Base-by-base conservation (phyloP, 2,329 filamentous ascomycete species). In the Pezicula neosporulosa region DNA sequence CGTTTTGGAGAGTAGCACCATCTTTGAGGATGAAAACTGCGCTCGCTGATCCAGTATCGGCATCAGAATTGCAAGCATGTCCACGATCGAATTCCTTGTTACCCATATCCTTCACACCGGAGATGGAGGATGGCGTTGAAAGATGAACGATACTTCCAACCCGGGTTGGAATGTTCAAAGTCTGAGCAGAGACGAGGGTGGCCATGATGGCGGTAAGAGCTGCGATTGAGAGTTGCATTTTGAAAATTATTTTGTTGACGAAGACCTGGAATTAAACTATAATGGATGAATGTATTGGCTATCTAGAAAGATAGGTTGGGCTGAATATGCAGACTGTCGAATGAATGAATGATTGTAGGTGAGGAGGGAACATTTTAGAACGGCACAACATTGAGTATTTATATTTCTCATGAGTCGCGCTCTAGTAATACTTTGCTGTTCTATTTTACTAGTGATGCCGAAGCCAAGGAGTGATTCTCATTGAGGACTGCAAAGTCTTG, bases 11-110 rank as follows among this genome's bases (percentile, higher is more conserved):
- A 24, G 70, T 76, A 28, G 72, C 78, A 28, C 77, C 77, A 47
- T 72, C 67, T 62, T 74, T 68, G 48, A 81, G 67, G 54, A 76
- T 68, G 71, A 81, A 81, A 62, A 81, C 77, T 43, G 77, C 74
- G 47, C 74, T 51, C 4, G 16, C 27, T 21, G 44, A 51, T 53
- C 57, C 58, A 18, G 55, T 59, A 28, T 60, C 58, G 7, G 38
- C 49, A 18, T 59, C 57, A 10, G 50, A 50, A 52, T 59, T 42
- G 44, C 58, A 60, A 28, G 51, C 39, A n/a, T 38, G 52, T 55
- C 58, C 57, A 45, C 58, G 53, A 47, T 59, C 58, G 44, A 49
- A 60, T 49, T 60, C 57, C 51, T 54, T 58, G 52, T 58, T 59
- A 10, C 55, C 58, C 39, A 52, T 50, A 47, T 59, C 56, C 19